These are phyloP conservation scores for Chlorella vulgaris DNA, from an alignment of 139 green algal genomes.

Conservation along the genomic window DNA sequence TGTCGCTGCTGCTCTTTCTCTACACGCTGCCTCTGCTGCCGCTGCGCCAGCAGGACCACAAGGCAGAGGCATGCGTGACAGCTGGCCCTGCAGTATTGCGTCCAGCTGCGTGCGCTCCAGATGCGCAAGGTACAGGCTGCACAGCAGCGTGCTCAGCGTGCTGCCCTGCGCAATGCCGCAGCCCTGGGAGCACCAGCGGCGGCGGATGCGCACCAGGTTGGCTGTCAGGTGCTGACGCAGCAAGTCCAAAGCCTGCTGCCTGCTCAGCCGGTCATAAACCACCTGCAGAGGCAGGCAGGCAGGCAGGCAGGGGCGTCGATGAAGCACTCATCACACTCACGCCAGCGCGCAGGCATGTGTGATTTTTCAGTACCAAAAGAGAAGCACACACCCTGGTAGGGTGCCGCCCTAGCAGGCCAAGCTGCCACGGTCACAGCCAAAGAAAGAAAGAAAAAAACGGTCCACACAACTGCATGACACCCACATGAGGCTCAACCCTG, in stretches of 20 bases:
- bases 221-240: slow-evolving; percentile 74
- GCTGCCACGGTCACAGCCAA: no score
- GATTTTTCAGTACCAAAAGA: no score
- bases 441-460: no score
- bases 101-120: slow-evolving; percentile 73
- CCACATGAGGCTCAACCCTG: no score
- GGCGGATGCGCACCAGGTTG: slow-evolving; percentile 76
- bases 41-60: background rate
- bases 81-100: slow-evolving; percentile 52
- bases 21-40: background rate
- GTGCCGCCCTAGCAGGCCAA: no score
- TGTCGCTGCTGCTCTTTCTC: slow-evolving; percentile 18
- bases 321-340: no score
- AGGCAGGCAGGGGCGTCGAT: background rate
- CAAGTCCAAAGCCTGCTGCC: slow-evolving; percentile 46
- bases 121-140: slow-evolving; percentile 86
- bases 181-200: slow-evolving; percentile 72
- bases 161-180: slow-evolving; percentile 84
- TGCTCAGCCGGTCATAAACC: slow-evolving; percentile 42
- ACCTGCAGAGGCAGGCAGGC: slow-evolving; percentile 32
- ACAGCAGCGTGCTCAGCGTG: slow-evolving; percentile 81
- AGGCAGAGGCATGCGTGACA: background rate
- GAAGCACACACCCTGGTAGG: no score
- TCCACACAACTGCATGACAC: no score
- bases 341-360: no score